phyloP scores from a whole-genome alignment of 306 rosid genomes.

The Fragaria nilgerrensis region DNA sequence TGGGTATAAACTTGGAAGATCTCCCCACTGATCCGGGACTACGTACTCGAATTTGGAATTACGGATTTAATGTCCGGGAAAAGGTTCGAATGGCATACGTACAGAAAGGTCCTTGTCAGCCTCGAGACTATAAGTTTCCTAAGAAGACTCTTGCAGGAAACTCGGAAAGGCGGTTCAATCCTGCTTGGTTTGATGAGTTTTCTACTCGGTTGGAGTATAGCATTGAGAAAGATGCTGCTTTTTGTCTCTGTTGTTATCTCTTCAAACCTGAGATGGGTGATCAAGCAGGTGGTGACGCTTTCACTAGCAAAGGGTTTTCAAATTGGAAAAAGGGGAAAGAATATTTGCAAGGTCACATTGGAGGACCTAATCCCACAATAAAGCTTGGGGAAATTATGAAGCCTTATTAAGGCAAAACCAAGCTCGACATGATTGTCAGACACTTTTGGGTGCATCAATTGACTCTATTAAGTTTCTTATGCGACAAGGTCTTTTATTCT shows the following conservation, averaged over 20 bases:
- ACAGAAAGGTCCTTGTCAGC: constrained; percentile 1
- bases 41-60: background rate
- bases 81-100: background rate
- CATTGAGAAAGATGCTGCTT: background rate
- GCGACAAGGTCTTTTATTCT: background rate
- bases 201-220: constrained; percentile 11
- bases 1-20: background rate
- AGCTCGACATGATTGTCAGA: background rate
- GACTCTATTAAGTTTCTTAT: background rate
- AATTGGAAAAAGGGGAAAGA: background rate
- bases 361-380: background rate
- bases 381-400: background rate
- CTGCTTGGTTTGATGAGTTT: constrained; percentile 5
- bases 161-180: background rate
- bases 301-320: background rate
- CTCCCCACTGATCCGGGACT: background rate
- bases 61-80: background rate
- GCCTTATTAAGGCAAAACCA: background rate
- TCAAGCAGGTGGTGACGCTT: background rate
- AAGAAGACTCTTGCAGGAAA: background rate
- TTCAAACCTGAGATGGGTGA: background rate
- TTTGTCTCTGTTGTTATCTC: constrained; percentile 1
- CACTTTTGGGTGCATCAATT: background rate
- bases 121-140: background rate
- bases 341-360: background rate